Base-by-base conservation (phyloP, 1,139 yeast species). In the Geotrichum cucujoidarum region DNA sequence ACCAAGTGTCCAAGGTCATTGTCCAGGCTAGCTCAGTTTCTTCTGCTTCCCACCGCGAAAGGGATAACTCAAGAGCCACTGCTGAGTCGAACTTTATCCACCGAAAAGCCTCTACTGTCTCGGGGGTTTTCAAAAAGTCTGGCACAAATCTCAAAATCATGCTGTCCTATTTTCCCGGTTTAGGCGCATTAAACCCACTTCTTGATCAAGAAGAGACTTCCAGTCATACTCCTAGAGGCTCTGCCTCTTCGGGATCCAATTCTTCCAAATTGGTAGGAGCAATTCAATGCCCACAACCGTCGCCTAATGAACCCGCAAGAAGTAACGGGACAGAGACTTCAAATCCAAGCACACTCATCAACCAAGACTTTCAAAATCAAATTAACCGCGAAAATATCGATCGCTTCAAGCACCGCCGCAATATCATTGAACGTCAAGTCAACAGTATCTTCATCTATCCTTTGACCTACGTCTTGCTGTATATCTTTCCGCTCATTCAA, bases 401-500 rank as follows among this genome's bases (percentile, higher is more conserved):
- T 41, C 75, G 73, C 53, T 82, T 83, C 67, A 74, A 79, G 53
- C 68, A 72, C 49, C 72, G 92, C 25, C 81, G 86, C 56, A 65
- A 74, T 33, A 74, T 78, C 55, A 85, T 89, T 49, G 81, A 83
- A 60, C 81, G 81, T 52, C 95, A 88, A 65, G 80, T 87, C 76
- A 81, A 81, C 56, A 74, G 84, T 16, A 83, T 89, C 44, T 87
- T 89, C 64, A 74, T 89, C 35, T 89, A 89, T 63, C 97, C 97
- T 1, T 69, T 83, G 36, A 85, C 95, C 1, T 89, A 87, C 63
- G 72, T 85, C 49, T 71, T 85, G 36, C 67, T 88, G 43, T 88
- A 96, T 95, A 62, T 83, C 14, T 82, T 86, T 56, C 96, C 96
- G 0, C 77, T 87, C 53, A 75, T 83, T n/a, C 74, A 80, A 36